Evolutionary conservation across 257 asterid species (phyloP), one percentile per base, ranked within the genome.

Genomic region (Jaltomata sinuosa): DNA sequence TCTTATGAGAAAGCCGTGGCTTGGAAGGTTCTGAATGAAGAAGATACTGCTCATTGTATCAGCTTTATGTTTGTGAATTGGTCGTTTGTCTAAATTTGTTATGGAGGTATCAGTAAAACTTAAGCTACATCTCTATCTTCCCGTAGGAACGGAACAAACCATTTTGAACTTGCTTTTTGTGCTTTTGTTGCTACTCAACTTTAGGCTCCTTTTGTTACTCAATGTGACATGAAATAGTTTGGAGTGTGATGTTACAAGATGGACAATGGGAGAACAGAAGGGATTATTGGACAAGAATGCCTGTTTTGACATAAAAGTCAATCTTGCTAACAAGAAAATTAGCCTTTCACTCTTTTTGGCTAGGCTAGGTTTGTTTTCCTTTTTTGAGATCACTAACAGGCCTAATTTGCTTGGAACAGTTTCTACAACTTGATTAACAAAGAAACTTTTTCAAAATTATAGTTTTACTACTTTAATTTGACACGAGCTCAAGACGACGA

Each of bases 1-100:
- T 96, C 99, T 3, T 96, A 91, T 25, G 98, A 96, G 89, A 88
- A 97, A 80, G 97, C 98, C 12, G 94, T 94, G 19, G 98, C 99
- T 0, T 96, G 99, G 99, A 96, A 96, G 88, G 99, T 94, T 55
- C 83, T 94, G 93, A 90, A 94, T 27, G 97, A 94, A 67, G 96
- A 92, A 11, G 96, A 92, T 11, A 55, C 32, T 34, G 92, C 94
- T 47, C 96, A 94, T 52, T 93, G 97, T 91, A 90, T 94, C 83
- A 91, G 97, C 91, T 93, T 94, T 78, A 89, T 92, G 91, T 94
- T 94, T 65, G 87, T 94, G 45, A 94, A 94, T 62, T 94, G 98
- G 98, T 94, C 98, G 52, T 94, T 94, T 77, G 97, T 94, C 83
- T 94, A 79, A 91, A 45, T 45, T 1, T 74, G 38, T 74, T 45